Conservation (phyloP, 1,284 basidiomycete species). For the Trichosporon inkin region DNA sequence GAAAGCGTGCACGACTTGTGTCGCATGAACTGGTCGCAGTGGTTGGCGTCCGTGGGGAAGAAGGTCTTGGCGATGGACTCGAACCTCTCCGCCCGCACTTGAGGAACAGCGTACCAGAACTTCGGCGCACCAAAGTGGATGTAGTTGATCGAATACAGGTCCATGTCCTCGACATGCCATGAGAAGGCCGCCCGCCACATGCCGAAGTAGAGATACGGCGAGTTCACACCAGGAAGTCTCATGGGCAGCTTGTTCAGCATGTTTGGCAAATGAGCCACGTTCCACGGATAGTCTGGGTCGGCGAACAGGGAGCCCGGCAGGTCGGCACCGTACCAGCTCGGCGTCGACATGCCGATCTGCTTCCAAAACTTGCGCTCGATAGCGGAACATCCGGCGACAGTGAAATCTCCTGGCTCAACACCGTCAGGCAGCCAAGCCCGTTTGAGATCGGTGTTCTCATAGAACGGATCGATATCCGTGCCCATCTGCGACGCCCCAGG, state of each 20-base stretch:
- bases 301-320: conserved; percentile 78
- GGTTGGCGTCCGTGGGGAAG: conserved; percentile 76
- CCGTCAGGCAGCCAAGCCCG: conserved; percentile 72
- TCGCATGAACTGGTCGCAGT: conserved; percentile 88
- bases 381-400: conserved; percentile 74
- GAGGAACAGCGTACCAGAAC: conserved; percentile 94
- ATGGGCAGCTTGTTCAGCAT: conserved; percentile 67
- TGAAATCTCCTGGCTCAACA: conserved; percentile 69
- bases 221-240: conserved; percentile 85
- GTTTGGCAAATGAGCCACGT: conserved; percentile 85
- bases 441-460: conserved; percentile 65
- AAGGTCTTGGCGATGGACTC: conserved; percentile 64
- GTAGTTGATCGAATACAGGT: conserved; percentile 97
- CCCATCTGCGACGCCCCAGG: not conserved
- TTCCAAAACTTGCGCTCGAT: conserved; percentile 92
- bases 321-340: conserved; percentile 96
- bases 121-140: conserved; percentile 97
- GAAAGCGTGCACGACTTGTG: conserved; percentile 96
- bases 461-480: conserved; percentile 52
- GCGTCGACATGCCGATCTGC: conserved; percentile 65
- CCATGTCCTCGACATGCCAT: conserved; percentile 97
- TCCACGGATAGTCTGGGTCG: conserved; percentile 78
- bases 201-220: conserved; percentile 96
- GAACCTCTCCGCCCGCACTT: conserved; percentile 69
- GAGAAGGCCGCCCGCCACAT: conserved; percentile 99